phyloP scores from a whole-genome alignment of 2,329 filamentous ascomycete genomes.

The Sordariomycetes sp. region DNA sequence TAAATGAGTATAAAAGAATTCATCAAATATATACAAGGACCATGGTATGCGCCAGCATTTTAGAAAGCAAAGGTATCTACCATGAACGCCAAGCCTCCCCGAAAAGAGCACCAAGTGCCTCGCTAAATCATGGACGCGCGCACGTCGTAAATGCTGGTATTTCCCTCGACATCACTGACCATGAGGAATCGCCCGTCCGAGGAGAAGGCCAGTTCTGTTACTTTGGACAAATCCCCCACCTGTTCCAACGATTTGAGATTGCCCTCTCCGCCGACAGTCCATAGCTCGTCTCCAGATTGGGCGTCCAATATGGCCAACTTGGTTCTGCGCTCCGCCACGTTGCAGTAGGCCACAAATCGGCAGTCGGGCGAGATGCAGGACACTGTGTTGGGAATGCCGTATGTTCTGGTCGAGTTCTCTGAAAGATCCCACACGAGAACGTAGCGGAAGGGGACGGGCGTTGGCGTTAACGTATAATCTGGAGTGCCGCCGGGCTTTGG shows the following conservation, averaged over 20 bases:
- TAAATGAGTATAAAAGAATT: not conserved
- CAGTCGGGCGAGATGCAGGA: conserved; percentile 30
- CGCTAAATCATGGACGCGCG: conserved; percentile 9
- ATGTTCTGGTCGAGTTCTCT: conserved; percentile 24
- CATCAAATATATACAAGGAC: not conserved
- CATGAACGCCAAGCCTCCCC: not conserved
- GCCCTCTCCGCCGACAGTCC: conserved; percentile 19
- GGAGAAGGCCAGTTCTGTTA: conserved; percentile 28
- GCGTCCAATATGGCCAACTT: conserved; percentile 26
- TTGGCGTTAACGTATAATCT: conserved; percentile 23
- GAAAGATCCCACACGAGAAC: conserved; percentile 31
- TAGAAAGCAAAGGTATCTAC: not conserved
- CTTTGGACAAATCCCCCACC: conserved; percentile 20
- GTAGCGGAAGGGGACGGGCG: conserved; percentile 19
- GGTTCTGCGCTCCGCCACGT: conserved; percentile 21
- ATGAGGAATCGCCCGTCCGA: conserved; percentile 24
- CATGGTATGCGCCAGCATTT: not conserved
- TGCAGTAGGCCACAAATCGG: conserved; percentile 28
- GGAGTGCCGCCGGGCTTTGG: conserved; percentile 10
- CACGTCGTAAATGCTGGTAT: conserved; percentile 25
- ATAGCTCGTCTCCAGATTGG: conserved; percentile 23
- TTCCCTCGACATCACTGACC: conserved; percentile 23
- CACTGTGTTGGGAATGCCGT: conserved; percentile 27
- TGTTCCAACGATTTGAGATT: conserved; percentile 16
- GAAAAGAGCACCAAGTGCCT: not conserved